phyloP scores from a whole-genome alignment of 441 rosid genomes.

The Populus hybrid region DNA sequence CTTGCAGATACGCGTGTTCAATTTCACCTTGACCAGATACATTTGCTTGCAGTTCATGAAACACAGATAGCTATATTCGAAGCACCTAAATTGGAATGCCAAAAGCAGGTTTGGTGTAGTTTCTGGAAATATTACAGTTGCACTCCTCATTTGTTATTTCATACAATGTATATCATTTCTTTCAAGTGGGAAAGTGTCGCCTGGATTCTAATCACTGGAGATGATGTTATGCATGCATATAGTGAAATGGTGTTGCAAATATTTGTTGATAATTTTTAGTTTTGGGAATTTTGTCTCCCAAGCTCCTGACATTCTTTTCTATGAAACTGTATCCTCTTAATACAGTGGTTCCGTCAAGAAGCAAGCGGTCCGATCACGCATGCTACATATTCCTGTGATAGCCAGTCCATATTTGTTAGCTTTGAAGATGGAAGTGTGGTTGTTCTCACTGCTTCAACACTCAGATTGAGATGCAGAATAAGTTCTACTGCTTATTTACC shows the following conservation, averaged over 20 bases:
- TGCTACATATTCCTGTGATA: slow-evolving; percentile 79
- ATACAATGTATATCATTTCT: background rate
- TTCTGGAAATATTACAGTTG: background rate
- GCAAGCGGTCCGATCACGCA: slow-evolving; percentile 71
- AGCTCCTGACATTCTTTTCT: slow-evolving; percentile 1
- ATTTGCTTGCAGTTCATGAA: slow-evolving; percentile 66
- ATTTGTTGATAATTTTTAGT: background rate
- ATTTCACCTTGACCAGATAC: slow-evolving; percentile 64
- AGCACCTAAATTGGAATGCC: slow-evolving; percentile 67
- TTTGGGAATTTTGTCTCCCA: background rate
- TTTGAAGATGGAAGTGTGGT: slow-evolving; percentile 73
- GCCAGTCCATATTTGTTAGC: slow-evolving; percentile 67
- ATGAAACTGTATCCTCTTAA: slow-evolving; percentile 14
- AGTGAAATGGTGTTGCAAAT: background rate
- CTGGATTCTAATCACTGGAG: background rate
- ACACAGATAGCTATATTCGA: slow-evolving; percentile 71
- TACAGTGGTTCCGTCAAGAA: slow-evolving; percentile 64
- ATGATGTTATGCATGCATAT: background rate
- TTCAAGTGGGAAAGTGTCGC: background rate
- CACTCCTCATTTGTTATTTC: background rate
- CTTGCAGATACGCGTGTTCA: slow-evolving; percentile 72
- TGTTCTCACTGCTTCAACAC: slow-evolving; percentile 55
- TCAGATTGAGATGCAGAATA: slow-evolving; percentile 73
- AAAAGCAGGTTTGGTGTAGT: slow-evolving; percentile 46
- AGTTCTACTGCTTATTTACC: slow-evolving; percentile 58